A percentile compares a stretch with the other conserved stretches of the same genome.
phyloP scores from a whole-genome alignment of 1,139 yeast species.

The Sugiyamaella xylanicola region DNA sequence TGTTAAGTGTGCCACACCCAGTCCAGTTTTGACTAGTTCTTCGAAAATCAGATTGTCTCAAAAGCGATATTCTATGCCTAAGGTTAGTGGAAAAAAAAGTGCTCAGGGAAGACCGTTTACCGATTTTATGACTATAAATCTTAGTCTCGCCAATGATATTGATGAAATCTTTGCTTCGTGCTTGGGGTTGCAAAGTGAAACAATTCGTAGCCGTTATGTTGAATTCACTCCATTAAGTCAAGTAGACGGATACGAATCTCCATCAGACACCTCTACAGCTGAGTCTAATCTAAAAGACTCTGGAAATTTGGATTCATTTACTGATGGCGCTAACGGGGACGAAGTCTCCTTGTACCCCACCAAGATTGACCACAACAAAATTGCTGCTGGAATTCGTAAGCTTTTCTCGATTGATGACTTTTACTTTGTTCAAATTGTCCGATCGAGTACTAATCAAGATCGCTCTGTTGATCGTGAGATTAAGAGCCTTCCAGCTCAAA shows the following conservation, averaged over 20 bases:
- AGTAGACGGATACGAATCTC: conserved; percentile 11
- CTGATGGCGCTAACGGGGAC: conserved; percentile 1
- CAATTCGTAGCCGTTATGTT: conserved; percentile 6
- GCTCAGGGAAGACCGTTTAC: conserved; percentile 29
- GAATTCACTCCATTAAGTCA: conserved; percentile 16
- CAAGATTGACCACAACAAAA: conserved; percentile 23
- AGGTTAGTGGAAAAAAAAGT: conserved; percentile 12
- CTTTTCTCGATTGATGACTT: conserved; percentile 21
- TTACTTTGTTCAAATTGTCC: conserved; percentile 31
- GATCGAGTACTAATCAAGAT: conserved; percentile 29
- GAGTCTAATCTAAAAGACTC: neutral
- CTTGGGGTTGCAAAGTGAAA: conserved; percentile 14
- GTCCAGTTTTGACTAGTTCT: neutral
- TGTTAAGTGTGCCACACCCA: too few relatives aligned
- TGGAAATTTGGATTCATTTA: neutral
- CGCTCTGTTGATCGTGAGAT: conserved; percentile 16
- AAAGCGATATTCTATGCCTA: conserved; percentile 15
- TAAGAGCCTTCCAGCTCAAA: conserved; percentile 28
- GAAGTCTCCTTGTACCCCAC: neutral
- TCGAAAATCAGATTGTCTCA: conserved; percentile 16
- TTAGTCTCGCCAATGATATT: conserved; percentile 19
- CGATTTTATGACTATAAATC: conserved; percentile 24
- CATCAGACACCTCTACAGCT: neutral
- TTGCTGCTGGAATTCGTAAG: conserved; percentile 23
- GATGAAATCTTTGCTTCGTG: conserved; percentile 20